Base-by-base conservation (phyloP, 495 filamentous ascomycete species). In the Delitschia confertaspora region DNA sequence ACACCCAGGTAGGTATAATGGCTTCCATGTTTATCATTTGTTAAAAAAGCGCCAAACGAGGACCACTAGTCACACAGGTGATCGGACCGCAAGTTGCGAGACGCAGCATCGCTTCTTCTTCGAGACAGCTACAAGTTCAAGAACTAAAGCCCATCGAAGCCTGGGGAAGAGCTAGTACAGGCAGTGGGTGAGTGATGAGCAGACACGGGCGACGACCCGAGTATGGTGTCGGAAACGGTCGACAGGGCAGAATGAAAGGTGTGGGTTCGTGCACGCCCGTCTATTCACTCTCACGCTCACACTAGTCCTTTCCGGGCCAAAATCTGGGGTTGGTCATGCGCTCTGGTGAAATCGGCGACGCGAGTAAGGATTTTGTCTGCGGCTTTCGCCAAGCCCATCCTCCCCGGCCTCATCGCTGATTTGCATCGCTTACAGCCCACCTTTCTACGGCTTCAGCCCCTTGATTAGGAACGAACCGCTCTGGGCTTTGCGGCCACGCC, bases 221-320 rank as follows among this genome's bases (percentile, higher is more conserved):
- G 48, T 42, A 42, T 47, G 45, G 37, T 40, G 37, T 51, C 48
- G 48, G 48, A 51, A 46, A 41, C 45, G 41, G 41, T 51, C n/a
- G n/a, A n/a, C n/a, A n/a, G n/a, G 48, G 48, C 48, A 42, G 27
- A 25, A 33, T 38, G 43, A 33, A 27, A 43, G 40, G 38, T 21
- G 23, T 31, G 14, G 26, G 26, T 19, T 3, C 13, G 2, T 9
- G 30, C 30, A 32, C 38, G 20, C 33, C 14, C 23, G 29, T 24
- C 23, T 14, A 35, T 20, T 17, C 7, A 19, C 13, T 33, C 40
- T 32, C 34, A 33, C 33, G 39, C 29, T 33, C 18, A 2, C 21
- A 31, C 16, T 32, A 18, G 10, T 3, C 29, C 13, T 8, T 16
- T 32, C 17, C n/a, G 9, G 21, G 19, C 30, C 19, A 34, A 30